Base-by-base conservation (phyloP, 495 filamentous ascomycete genomes). In the Rusavskia elegans region DNA sequence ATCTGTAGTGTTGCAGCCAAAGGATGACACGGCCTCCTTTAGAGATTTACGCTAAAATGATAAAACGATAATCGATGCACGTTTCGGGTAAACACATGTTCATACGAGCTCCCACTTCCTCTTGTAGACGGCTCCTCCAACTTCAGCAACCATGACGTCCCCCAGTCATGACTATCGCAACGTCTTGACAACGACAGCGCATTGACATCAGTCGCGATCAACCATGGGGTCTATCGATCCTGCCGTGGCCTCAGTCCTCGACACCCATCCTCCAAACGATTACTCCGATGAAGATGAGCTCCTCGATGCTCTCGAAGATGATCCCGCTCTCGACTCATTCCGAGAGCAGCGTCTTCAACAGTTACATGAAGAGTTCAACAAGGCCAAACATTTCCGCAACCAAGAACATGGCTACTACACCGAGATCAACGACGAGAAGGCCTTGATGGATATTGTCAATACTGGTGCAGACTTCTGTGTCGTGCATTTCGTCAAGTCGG, bases 401-500 rank as follows among this genome's bases (percentile, higher is more conserved):
- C 52, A 62, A 21, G 57, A 63, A 46, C 51, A 68, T 62, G 72
- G 72, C 27, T 66, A 51, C 35, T 86, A 85, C 64, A 69, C 66
- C 0, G 78, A 82, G 14, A 69, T 85, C 42, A 70, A 68, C 50
- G 73, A 74, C 50, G 85, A 89, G 66, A 82, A 83, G 59, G 58
- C 67, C 13, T 61, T 87, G 11, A 76, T 89, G 60, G 78, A 84
- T 53, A 75, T 83, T 49, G 87, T 82, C 5, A 46, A 23, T 17
- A 87, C 84, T 11, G 67, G 68, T 32, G 76, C 73, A 0, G 74
- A 81, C 53, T 67, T 74, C 35, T 80, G 78, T 55, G 72, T 88
- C 0, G 77, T 88, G 25, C 85, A 89, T 64, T 89, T 89, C 67
- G 79, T 74, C 55, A 83, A 87, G 61, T 68, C 78, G 7, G 84